phyloP scores from a whole-genome alignment of 2,329 filamentous ascomycete species.

The Penicillium oxalicum region DNA sequence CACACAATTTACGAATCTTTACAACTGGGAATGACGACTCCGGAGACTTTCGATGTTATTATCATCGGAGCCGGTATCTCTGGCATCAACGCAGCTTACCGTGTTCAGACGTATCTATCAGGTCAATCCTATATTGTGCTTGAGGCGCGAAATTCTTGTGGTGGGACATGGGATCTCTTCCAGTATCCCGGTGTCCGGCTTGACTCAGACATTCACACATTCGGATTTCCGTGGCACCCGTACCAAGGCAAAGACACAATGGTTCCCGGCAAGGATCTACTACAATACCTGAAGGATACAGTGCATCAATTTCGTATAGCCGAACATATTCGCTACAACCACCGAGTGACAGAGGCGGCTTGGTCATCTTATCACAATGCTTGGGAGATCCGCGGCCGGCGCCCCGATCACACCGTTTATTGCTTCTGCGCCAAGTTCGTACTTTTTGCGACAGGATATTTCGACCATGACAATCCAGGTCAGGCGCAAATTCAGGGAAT shows the following conservation, averaged over 20 bases:
- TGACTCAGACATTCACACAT: slow-evolving; percentile 1
- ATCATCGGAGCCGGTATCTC: background rate
- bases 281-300: background rate
- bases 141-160: background rate
- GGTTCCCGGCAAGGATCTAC: background rate
- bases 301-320: background rate
- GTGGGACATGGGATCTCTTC: slow-evolving; percentile 3
- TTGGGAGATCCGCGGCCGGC: background rate
- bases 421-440: background rate
- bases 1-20: too few species aligned
- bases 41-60: background rate
- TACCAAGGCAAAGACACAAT: background rate
- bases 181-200: slow-evolving; percentile 1
- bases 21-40: too few species aligned
- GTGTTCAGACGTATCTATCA: background rate
- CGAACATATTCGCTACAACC: background rate
- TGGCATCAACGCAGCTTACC: background rate
- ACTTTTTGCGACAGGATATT: background rate
- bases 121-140: background rate
- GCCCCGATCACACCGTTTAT: background rate
- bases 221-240: slow-evolving; percentile 1
- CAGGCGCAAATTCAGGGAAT: background rate
- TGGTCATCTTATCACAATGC: background rate
- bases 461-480: background rate
- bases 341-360: background rate